Base-by-base conservation (phyloP, 345 rosid species). In the Salix purpurea region DNA sequence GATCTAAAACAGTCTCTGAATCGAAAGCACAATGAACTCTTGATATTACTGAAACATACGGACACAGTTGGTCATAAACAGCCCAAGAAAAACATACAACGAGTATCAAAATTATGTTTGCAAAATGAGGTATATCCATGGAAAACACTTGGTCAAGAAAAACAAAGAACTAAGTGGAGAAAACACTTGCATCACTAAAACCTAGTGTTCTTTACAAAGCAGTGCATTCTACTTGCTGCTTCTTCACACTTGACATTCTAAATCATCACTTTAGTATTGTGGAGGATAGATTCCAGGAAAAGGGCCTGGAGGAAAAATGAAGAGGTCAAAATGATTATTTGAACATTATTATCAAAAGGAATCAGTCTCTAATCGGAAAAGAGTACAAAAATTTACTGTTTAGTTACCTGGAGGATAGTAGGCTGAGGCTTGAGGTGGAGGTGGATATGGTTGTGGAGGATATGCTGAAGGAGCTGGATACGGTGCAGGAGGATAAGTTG, bases 261-360 rank as follows among this genome's bases (percentile, higher is more conserved):
- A 42, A 79, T 77, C 65, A 77, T 28, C 66, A 12, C 67, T 79
- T 77, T 72, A 91, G 85, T 92, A 88, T 61, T 84, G 92, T 1
- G 91, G 90, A 23, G 93, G 90, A 82, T 86, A 87, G 26, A 56
- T 70, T 67, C 97, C 93, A 18, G 85, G 87, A 67, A 76, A 89
- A 71, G 90, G 89, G 83, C 88, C 95, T 88, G 84, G 65, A 70
- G 48, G 54, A 44, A 67, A 72, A 72, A 46, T 56, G 15, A 75
- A 39, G 36, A 34, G 36, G 28, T 12, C 12, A 4, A 58, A 58
- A 15, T 30, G 62, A 69, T 24, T 70, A 26, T 66, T 39, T 71
- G 24, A 68, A 24, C 50, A 37, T 32, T 21, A 26, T 67, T 72
- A 70, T 26, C 13, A 71, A 7, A 7, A 73, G 12, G 7, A 65